A percentile compares a stretch with the other conserved stretches of the same genome.
phyloP scores from a whole-genome alignment of 805 yeast species.

The Sugiyamaella lignohabitans region DNA sequence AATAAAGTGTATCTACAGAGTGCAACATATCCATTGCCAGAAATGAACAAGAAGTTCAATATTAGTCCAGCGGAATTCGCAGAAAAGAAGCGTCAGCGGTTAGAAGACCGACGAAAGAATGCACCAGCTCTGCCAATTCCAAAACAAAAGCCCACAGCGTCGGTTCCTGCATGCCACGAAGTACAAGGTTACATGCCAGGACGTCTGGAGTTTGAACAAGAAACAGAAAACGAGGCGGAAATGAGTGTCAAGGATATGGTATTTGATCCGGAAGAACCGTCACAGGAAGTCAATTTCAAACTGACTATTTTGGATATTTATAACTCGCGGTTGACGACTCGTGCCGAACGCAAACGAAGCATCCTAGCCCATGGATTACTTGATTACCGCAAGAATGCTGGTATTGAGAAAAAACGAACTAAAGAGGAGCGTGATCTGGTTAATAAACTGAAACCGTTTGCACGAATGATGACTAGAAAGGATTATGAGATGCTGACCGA shows the following conservation, averaged over 20 bases:
- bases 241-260: constrained; percentile 89
- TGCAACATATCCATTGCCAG: constrained; percentile 80
- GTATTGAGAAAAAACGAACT: constrained; percentile 74
- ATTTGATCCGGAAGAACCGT: constrained; percentile 88
- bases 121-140: constrained; percentile 77
- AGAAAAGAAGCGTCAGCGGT: constrained; percentile 56
- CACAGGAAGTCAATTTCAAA: constrained; percentile 84
- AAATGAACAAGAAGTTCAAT: constrained; percentile 61
- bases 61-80: constrained; percentile 66
- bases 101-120: constrained; percentile 57
- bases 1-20: constrained; percentile 61
- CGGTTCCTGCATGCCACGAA: constrained; percentile 94
- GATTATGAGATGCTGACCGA: constrained; percentile 73
- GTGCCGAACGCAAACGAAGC: constrained; percentile 88
- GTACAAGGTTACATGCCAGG: constrained; percentile 99
- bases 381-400: constrained; percentile 78
- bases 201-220: constrained; percentile 91
- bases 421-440: constrained; percentile 85
- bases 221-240: constrained; percentile 96
- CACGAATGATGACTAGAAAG: constrained; percentile 68
- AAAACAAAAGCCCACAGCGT: constrained; percentile 80
- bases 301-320: constrained; percentile 82
- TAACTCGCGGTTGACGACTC: constrained; percentile 77
- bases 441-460: constrained; percentile 70
- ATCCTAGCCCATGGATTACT: constrained; percentile 68